Conservation (phyloP, 345 rosid genomes). For the Lepidium sativum region DNA sequence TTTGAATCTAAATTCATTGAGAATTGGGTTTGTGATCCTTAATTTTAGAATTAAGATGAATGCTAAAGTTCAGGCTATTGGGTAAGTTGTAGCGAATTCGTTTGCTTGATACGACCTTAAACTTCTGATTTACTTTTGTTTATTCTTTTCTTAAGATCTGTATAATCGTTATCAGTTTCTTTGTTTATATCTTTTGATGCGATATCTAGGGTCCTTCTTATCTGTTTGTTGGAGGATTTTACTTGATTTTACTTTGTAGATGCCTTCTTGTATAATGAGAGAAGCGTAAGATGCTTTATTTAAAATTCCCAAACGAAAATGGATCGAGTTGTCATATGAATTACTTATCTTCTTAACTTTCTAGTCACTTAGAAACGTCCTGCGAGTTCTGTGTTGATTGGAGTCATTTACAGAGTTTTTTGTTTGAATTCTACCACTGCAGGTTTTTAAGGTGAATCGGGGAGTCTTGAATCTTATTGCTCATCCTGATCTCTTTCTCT, state of each 20-base stretch:
- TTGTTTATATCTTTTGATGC: not conserved
- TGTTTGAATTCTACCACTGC: not conserved
- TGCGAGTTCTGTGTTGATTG: not conserved
- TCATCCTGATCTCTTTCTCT: slow-evolving; percentile 4
- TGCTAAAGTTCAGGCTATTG: slow-evolving; percentile 3
- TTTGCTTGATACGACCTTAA: not conserved
- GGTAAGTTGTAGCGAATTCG: not conserved
- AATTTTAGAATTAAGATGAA: not conserved
- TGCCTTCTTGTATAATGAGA: not conserved
- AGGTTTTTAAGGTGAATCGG: not conserved
- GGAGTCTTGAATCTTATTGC: not conserved
- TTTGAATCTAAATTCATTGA: not conserved
- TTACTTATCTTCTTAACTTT: no score
- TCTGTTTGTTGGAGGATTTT: not conserved
- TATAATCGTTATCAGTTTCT: not conserved
- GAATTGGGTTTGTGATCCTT: not conserved
- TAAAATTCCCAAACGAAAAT: not conserved
- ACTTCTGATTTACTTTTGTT: not conserved
- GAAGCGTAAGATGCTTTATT: not conserved
- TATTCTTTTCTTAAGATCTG: slow-evolving; percentile 2
- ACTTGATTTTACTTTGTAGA: not conserved
- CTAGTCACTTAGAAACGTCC: not conserved
- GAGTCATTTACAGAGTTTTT: not conserved
- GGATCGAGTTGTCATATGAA: not conserved
- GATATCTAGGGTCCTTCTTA: not conserved